Evolutionary conservation across 1,139 yeast species (phyloP).

Genomic region (Scheffersomyces quercinus): DNA sequence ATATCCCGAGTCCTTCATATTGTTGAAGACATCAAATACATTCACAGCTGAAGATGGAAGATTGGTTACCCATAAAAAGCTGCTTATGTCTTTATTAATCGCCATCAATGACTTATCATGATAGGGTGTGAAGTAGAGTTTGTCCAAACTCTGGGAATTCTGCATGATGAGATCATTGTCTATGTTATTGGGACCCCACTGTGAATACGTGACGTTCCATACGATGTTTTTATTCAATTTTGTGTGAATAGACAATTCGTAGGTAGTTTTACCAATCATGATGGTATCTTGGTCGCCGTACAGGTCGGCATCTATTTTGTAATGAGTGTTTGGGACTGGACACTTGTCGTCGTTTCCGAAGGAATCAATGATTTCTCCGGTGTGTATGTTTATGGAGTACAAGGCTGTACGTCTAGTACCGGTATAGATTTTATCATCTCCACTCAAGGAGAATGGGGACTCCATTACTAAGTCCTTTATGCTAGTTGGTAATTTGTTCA

Average conservation of each 20-base stretch:
- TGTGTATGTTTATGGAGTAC: constrained; percentile 68
- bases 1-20: constrained; percentile 29
- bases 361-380: constrained; percentile 74
- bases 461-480: constrained; percentile 77
- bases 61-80: constrained; percentile 78
- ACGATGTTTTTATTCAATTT: constrained; percentile 56
- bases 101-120: constrained; percentile 73
- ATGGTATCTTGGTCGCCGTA: constrained; percentile 27
- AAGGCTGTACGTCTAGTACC: constrained; percentile 80
- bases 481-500: constrained; percentile 79
- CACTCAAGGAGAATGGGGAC: constrained; percentile 78
- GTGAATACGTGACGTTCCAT: constrained; percentile 86
- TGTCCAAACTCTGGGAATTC: constrained; percentile 58
- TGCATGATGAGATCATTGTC: constrained; percentile 67
- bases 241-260: constrained; percentile 51
- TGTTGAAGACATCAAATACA: constrained; percentile 68
- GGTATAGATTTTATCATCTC: constrained; percentile 87
- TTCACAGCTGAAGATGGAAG: constrained; percentile 68
- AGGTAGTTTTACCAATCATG: constrained; percentile 53
- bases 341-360: constrained; percentile 55
- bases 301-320: constrained; percentile 12
- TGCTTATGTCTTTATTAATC: constrained; percentile 60
- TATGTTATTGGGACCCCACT: constrained; percentile 92
- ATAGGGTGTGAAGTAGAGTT: constrained; percentile 78
- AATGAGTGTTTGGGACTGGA: constrained; percentile 26